Conservation (phyloP, 1,284 basidiomycete species). For the Rugiboletus extremiorientalis region DNA sequence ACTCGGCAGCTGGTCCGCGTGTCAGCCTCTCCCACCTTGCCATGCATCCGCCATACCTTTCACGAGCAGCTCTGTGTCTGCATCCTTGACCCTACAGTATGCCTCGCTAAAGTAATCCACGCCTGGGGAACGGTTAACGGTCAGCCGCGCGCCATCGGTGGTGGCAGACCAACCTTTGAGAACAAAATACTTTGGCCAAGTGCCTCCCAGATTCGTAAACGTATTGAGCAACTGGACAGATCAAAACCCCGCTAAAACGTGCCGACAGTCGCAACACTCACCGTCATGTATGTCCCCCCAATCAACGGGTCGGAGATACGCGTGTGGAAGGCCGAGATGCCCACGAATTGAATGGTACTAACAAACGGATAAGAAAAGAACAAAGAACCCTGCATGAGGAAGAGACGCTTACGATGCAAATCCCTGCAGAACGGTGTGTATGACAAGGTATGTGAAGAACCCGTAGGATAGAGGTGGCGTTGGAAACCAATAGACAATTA, state of each 20-base stretch:
- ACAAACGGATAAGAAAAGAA: constrained; percentile 6
- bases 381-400: neutral
- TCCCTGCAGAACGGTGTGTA: constrained; percentile 83
- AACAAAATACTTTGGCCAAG: constrained; percentile 95
- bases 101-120: constrained; percentile 88
- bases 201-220: constrained; percentile 95
- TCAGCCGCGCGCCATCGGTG: constrained; percentile 1
- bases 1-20: constrained; percentile 63
- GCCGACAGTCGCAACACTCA: constrained; percentile 38
- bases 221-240: constrained; percentile 83
- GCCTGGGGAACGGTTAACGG: constrained; percentile 46
- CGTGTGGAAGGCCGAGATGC: constrained; percentile 97
- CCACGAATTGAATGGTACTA: constrained; percentile 97
- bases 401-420: constrained; percentile 72
- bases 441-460: constrained; percentile 82
- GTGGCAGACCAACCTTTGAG: constrained; percentile 71
- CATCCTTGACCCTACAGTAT: constrained; percentile 70
- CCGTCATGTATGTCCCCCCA: constrained; percentile 98
- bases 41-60: constrained; percentile 48
- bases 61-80: constrained; percentile 50
- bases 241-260: constrained; percentile 6
- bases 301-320: constrained; percentile 96
- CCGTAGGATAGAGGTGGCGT: constrained; percentile 66
- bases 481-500: constrained; percentile 88
- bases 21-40: constrained; percentile 6